Conservation (phyloP, 768 basidiomycete species). For the Leccinum olivaceopallidum region DNA sequence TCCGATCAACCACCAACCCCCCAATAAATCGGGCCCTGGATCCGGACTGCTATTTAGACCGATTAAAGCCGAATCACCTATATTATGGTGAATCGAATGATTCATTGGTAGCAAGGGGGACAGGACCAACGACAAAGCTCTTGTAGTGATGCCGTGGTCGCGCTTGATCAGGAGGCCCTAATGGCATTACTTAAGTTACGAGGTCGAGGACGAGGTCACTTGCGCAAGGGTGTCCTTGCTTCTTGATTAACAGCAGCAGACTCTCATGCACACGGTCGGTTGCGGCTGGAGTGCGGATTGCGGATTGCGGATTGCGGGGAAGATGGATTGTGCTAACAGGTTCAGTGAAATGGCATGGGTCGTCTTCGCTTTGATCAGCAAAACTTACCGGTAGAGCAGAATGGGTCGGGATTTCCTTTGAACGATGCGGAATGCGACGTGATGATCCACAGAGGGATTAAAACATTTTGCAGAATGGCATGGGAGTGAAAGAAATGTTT, state of each 20-base stretch:
- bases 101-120: background rate
- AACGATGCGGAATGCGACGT: background rate
- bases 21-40: background rate
- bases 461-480: background rate
- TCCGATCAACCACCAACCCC: background rate
- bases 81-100: background rate
- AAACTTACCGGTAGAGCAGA: background rate
- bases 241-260: background rate
- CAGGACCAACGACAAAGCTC: background rate
- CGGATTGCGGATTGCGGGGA: background rate
- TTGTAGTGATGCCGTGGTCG: background rate
- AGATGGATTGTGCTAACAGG: background rate
- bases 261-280: background rate
- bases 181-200: background rate
- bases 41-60: background rate
- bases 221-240: background rate
- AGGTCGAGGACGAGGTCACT: background rate
- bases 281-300: background rate
- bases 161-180: background rate
- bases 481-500: too few relatives aligned
- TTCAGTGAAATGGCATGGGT: background rate
- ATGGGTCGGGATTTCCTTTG: background rate
- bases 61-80: background rate
- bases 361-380: background rate
- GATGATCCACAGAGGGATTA: background rate